These are phyloP conservation scores for Vigna trinervia DNA, from an alignment of 306 rosid genomes.

Conservation along the genomic window DNA sequence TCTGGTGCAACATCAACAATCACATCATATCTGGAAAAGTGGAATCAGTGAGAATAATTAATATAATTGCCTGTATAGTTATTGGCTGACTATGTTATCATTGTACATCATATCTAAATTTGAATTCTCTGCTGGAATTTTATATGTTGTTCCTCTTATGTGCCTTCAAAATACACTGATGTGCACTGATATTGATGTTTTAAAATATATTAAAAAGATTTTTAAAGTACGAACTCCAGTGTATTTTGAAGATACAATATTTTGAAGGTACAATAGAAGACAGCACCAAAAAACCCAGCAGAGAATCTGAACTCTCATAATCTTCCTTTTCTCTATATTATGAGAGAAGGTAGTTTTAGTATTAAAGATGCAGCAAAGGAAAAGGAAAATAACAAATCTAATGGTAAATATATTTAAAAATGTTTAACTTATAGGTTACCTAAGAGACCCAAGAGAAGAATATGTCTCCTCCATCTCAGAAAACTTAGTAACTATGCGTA, in stretches of 20 bases:
- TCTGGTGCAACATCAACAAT: constrained; percentile 86
- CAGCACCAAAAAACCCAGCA: too few relatives aligned
- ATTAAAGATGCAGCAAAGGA: constrained; percentile 18
- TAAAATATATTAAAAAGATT: too few relatives aligned
- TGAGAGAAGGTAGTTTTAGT: constrained; percentile 24
- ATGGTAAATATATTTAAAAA: constrained; percentile 25
- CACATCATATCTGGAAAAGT: constrained; percentile 79
- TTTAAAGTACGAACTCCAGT: too few relatives aligned
- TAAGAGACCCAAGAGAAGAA: constrained; percentile 72
- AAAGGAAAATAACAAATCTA: neutral
- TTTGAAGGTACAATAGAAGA: too few relatives aligned
- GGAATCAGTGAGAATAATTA: constrained; percentile 39
- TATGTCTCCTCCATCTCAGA: constrained; percentile 82
- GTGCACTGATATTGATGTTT: too few relatives aligned
- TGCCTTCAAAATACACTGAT: too few relatives aligned
- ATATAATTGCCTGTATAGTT: constrained; percentile 35
- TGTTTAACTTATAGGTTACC: constrained; percentile 54
- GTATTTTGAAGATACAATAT: too few relatives aligned
- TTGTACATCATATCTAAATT: constrained; percentile 15
- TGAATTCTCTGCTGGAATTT: too few relatives aligned
- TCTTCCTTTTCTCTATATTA: constrained; percentile 29
- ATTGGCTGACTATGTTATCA: constrained; percentile 26
- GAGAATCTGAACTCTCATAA: neutral
- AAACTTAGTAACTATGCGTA: constrained; percentile 73
- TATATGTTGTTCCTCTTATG: too few relatives aligned